A percentile compares a stretch with the other conserved stretches of the same genome.
Evolutionary conservation across 495 filamentous ascomycete species (phyloP).

Genomic region (Aspergillus carlsbadensis): DNA sequence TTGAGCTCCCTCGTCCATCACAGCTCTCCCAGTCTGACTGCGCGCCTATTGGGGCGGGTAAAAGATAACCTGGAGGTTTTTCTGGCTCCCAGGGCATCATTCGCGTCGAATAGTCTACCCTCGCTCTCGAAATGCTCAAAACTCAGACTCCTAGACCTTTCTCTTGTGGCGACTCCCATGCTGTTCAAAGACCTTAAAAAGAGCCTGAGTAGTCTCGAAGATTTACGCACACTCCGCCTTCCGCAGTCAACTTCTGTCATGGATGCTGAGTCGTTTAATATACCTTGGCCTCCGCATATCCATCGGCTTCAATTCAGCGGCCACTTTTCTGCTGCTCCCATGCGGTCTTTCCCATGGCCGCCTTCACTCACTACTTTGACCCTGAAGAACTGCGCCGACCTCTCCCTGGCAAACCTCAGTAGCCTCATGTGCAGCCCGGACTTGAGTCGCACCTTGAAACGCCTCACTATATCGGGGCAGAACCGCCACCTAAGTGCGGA

Average conservation of each 20-base stretch:
- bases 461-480: conserved; percentile 26
- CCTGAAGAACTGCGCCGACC: conserved; percentile 29
- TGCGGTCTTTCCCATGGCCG: conserved; percentile 33
- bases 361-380: conserved; percentile 24
- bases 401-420: conserved; percentile 25
- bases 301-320: conserved; percentile 21
- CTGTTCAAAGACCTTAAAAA: conserved; percentile 51
- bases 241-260: conserved; percentile 49
- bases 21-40: conserved; percentile 61
- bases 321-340: conserved; percentile 23
- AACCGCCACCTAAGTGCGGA: conserved; percentile 28
- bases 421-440: conserved; percentile 24
- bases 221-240: conserved; percentile 52
- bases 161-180: conserved; percentile 55
- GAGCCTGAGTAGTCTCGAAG: conserved; percentile 46
- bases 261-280: conserved; percentile 5
- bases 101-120: conserved; percentile 63
- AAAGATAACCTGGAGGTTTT: conserved; percentile 60
- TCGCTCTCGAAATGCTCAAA: conserved; percentile 60
- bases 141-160: conserved; percentile 57
- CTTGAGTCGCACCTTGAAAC: conserved; percentile 20
- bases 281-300: conserved; percentile 24
- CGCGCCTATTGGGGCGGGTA: conserved; percentile 59
- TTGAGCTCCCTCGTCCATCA: conserved; percentile 64
- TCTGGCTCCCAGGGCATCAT: conserved; percentile 63